Evolutionary conservation across 2,329 filamentous ascomycete genomes (phyloP), one percentile per base, ranked within the genome.

Genomic region (Pseudogymnoascus sp.): DNA sequence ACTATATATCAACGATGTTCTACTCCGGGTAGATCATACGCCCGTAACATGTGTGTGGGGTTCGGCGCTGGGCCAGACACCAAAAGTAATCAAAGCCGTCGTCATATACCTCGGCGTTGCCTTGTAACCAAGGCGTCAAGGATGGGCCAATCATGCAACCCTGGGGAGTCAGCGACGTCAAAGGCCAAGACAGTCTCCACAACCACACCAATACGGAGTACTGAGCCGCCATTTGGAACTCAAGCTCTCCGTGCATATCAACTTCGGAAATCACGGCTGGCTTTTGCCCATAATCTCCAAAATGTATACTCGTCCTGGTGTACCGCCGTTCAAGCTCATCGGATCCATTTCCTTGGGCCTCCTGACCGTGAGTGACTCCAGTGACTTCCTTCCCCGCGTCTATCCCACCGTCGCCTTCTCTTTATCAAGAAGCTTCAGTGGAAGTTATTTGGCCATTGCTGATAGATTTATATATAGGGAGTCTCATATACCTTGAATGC

Each of bases 321-420:
- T 38, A 41, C 87, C 90, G 62, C 78, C 89, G 75, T 86, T 90
- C 79, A 97, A 97, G 79, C 96, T 97, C 75, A 89, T 97, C 69
- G 93, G 93, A 72, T 96, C 91, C 60, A 85, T 96, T 68, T 93
- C 89, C 70, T 83, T 97, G 63, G 93, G 93, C 66, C 83, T 97
- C 63, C 78, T 96, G 75, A 96, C 92, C 64, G 92, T 96, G 84
- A 71, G 88, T 80, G 65, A 61, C 58, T 11, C n/a, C 25, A 71
- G 88, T 80, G 65, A 61, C 58, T 11, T 25, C 25, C 49, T 55
- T 35, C 28, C 49, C 49, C 49, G 28, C 49, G 28, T 5, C 49
- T 18, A 21, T 35, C 7, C 7, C 49, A 33, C 16, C n/a, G 35
- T 16, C 49, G 14, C 16, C n/a, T 21, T 21, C 28, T 33, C 25